Evolutionary conservation across 1,284 basidiomycete genomes (phyloP), one percentile per base, ranked within the genome.

Genomic region (Earliella scabrosa): DNA sequence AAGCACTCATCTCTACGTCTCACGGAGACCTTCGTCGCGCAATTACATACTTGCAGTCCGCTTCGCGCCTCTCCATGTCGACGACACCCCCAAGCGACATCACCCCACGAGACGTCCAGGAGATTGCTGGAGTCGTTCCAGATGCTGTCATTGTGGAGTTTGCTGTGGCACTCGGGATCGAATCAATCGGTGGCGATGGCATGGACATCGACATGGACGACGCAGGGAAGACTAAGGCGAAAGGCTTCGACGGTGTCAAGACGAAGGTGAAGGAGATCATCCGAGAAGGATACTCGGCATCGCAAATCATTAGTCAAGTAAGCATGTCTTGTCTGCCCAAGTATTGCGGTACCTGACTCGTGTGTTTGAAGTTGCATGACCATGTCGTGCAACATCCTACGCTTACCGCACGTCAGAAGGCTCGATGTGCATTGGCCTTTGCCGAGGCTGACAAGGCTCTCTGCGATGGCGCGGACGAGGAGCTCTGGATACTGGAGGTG

Each of bases 31-130:
- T 99, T 48, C 90, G 97, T 45, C 92, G 97, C 51, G 92, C 97
- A n/a, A 99, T 99, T 73, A 99, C 97, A 13, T 99, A 97, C 73
- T 82, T 99, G 4, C 97, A 99, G 71, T 98, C 96, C 8, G 96
- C 96, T 4, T 90, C 94, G 43, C 86, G 97, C 27, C 80, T 99
- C 32, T 89, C 89, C 14, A 75, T 82, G 5, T 88, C 92, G 1
- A 86, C 84, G 2, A 73, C 71, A 14, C 88, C 90, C 2, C 88
- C 90, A 0, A 85, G 84, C 13, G 77, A 85, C 20, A 93, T 98
- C 59, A 86, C 87, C 2, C 73, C 87, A 9, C 71, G 65, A 31
- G 91, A 93, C 65, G 91, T 99, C 18, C 93, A 98, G 73, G 97
- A 99, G 73, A 99, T 99, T 54, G 97, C 97, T 0, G 97, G 97